A percentile compares a stretch with the other conserved stretches of the same genome.
These are phyloP conservation scores for Candida nanaspora DNA, from an alignment of 805 yeast species.

Conservation along the genomic window DNA sequence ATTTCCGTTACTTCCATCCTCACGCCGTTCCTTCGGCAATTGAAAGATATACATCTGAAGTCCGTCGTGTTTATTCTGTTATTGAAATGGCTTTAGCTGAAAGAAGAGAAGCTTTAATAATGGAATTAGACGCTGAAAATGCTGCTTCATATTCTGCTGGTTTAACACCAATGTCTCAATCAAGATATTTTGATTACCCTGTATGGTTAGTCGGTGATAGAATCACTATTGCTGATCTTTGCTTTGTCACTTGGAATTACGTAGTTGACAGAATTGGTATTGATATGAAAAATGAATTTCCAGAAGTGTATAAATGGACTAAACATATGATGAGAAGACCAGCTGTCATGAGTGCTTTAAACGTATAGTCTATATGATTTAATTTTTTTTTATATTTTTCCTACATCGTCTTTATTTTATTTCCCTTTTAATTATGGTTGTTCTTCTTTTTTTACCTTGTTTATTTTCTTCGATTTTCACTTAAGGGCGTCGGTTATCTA, in stretches of 20 bases:
- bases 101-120: conserved; percentile 78
- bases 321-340: conserved; percentile 93
- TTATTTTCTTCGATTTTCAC: not conserved
- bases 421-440: not conserved
- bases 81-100: conserved; percentile 94
- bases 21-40: conserved; percentile 83
- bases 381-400: no score
- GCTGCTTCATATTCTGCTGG: conserved; percentile 86
- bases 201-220: conserved; percentile 92
- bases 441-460: no score
- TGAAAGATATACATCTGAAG: conserved; percentile 87
- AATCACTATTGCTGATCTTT: conserved; percentile 79
- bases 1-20: conserved; percentile 85
- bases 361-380: conserved; percentile 27
- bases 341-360: conserved; percentile 78
- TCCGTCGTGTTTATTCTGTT: conserved; percentile 87
- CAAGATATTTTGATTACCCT: conserved; percentile 84
- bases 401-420: no score
- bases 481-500: no score
- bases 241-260: conserved; percentile 96
- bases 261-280: conserved; percentile 92
- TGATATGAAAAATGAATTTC: conserved; percentile 78
- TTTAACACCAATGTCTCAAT: conserved; percentile 77
- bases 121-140: conserved; percentile 83
- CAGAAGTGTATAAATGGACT: conserved; percentile 96